phyloP scores from a whole-genome alignment of 768 basidiomycete genomes.

The Suillus variegatus region DNA sequence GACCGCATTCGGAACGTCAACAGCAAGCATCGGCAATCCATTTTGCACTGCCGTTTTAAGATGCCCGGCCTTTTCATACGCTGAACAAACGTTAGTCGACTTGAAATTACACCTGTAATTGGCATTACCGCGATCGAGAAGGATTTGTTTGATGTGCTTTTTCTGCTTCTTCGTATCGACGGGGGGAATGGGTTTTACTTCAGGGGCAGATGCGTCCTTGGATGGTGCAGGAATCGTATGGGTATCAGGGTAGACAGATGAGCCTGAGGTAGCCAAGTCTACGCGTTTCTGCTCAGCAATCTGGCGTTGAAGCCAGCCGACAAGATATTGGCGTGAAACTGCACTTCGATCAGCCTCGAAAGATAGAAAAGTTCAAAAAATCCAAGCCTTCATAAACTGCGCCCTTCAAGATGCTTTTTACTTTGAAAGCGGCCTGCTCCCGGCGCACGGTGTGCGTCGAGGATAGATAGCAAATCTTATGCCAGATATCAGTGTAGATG shows the following conservation, averaged over 20 bases:
- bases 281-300: constrained; percentile 79
- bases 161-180: constrained; percentile 73
- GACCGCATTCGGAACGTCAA: constrained; percentile 61
- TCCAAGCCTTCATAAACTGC: constrained; percentile 71
- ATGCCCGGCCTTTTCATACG: constrained; percentile 60
- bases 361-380: neutral
- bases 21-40: constrained; percentile 67
- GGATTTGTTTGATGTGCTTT: constrained; percentile 69
- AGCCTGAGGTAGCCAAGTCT: constrained; percentile 66
- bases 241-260: constrained; percentile 44
- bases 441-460: constrained; percentile 54
- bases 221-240: constrained; percentile 32
- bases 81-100: constrained; percentile 33
- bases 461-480: constrained; percentile 54
- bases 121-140: constrained; percentile 62
- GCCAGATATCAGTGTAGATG: constrained; percentile 41
- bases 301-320: constrained; percentile 73
- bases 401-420: constrained; percentile 80
- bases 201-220: constrained; percentile 40
- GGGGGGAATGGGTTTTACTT: constrained; percentile 67
- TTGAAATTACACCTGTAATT: neutral
- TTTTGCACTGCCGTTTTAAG: constrained; percentile 60
- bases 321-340: constrained; percentile 69
- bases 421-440: constrained; percentile 73
- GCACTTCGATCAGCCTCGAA: constrained; percentile 21